These are phyloP conservation scores for Phytophthora hybrid DNA, from an alignment of 352 stramenopile genomes.

Conservation along the genomic window DNA sequence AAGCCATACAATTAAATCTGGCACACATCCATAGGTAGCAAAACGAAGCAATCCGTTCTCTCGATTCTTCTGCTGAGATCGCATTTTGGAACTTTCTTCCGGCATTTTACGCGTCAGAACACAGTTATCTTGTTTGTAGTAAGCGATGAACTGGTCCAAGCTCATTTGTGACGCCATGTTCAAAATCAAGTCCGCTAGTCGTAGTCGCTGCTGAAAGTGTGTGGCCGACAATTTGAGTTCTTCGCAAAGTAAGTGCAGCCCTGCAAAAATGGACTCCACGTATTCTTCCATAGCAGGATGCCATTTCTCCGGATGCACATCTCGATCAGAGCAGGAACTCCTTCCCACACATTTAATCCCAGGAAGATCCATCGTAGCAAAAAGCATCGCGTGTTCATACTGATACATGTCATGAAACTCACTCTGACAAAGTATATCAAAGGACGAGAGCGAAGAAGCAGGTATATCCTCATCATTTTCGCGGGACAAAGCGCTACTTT, in stretches of 20 bases:
- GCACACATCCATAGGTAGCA: conserved; percentile 41
- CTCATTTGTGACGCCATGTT: conserved; percentile 43
- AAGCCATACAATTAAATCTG: conserved; percentile 67
- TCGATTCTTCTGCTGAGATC: conserved; percentile 2
- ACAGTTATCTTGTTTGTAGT: conserved; percentile 64
- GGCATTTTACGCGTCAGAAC: conserved; percentile 10
- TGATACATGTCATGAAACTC: conserved; percentile 58
- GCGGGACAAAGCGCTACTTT: background rate
- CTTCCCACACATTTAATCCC: background rate
- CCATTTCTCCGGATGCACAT: background rate
- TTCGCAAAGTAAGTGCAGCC: conserved; percentile 77
- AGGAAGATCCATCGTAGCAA: conserved; percentile 46
- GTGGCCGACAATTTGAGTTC: conserved; percentile 66
- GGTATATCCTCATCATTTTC: conserved; percentile 3
- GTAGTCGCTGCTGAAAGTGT: conserved; percentile 38
- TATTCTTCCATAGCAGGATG: conserved; percentile 23
- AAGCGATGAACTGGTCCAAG: conserved; percentile 47
- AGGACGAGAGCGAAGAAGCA: conserved; percentile 33
- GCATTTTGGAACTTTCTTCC: background rate
- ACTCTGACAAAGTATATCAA: conserved; percentile 52
- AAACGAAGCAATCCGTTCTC: conserved; percentile 32
- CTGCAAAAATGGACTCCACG: conserved; percentile 47
- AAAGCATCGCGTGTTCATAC: conserved; percentile 51
- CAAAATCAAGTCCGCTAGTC: conserved; percentile 49
- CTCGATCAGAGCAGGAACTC: background rate